Evolutionary conservation across 345 rosid species (phyloP).

Genomic region (Syzygium aqueum): DNA sequence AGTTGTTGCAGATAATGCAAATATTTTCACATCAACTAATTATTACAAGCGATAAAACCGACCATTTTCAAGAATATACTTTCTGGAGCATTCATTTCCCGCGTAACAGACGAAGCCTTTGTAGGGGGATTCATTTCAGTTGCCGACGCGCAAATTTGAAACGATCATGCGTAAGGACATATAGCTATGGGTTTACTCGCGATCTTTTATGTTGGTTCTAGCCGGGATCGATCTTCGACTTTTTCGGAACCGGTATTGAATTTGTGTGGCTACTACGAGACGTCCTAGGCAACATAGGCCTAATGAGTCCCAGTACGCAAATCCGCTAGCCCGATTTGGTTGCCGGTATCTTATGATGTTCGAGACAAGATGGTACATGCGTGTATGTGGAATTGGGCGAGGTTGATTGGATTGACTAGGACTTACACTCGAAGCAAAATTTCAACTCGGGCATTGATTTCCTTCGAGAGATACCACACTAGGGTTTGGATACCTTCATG

Average conservation of each 20-base stretch:
- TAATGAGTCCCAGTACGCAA: background rate
- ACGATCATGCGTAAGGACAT: background rate
- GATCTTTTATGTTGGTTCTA: background rate
- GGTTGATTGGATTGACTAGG: background rate
- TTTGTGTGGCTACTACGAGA: background rate
- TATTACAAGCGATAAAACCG: background rate
- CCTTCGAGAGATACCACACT: background rate
- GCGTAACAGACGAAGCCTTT: rapidly evolving
- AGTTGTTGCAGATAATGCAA: background rate
- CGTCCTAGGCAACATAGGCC: background rate
- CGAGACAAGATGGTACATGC: background rate
- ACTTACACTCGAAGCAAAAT: background rate
- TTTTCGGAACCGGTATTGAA: background rate
- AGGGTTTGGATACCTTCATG: background rate
- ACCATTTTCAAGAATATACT: background rate
- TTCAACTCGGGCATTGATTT: background rate
- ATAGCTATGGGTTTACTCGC: background rate
- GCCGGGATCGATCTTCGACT: background rate
- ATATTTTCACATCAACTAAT: background rate
- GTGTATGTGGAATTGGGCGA: background rate
- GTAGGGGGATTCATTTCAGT: background rate
- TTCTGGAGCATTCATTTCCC: background rate
- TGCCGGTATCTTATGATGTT: background rate
- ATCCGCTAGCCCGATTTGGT: background rate
- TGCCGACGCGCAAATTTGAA: background rate